phyloP scores from a whole-genome alignment of 2,329 filamentous ascomycete species.

The Dothistroma pini region DNA sequence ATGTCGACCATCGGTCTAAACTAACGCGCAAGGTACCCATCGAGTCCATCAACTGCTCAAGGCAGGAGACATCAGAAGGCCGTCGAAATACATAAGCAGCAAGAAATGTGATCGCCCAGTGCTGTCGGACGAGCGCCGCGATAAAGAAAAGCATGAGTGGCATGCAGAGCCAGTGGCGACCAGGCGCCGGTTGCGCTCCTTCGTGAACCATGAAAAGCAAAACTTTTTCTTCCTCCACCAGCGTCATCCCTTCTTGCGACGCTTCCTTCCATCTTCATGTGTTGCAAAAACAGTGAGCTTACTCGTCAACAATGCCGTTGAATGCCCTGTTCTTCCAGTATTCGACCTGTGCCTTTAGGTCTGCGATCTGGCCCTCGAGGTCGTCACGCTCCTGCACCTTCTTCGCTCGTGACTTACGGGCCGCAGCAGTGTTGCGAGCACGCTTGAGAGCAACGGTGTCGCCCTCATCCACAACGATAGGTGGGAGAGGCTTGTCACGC shows the following conservation, averaged over 20 bases:
- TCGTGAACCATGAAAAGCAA: conserved; percentile 11
- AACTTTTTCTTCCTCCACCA: conserved; percentile 22
- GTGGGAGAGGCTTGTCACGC: conserved; percentile 75
- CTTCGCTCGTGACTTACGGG: conserved; percentile 85
- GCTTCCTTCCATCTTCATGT: conserved; percentile 12
- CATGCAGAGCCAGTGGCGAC: conserved; percentile 16
- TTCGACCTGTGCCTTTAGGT: conserved; percentile 42
- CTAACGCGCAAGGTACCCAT: neutral
- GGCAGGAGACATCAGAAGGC: conserved; percentile 17
- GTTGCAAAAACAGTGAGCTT: conserved; percentile 1
- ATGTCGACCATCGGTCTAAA: neutral
- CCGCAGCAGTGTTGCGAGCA: conserved; percentile 87
- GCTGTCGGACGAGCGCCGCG: conserved; percentile 9
- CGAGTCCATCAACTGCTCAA: conserved; percentile 17
- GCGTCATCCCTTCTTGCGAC: conserved; percentile 12
- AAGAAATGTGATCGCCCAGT: neutral
- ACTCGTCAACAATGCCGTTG: conserved; percentile 13
- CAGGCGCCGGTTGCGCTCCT: conserved; percentile 20
- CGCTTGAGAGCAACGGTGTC: conserved; percentile 86
- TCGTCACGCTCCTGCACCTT: conserved; percentile 74
- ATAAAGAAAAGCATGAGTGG: conserved; percentile 18
- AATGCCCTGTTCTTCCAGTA: conserved; percentile 30
- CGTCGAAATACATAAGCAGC: conserved; percentile 1
- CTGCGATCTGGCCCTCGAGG: conserved; percentile 66
- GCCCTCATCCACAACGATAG: conserved; percentile 69